Percentiles rank a stretch among this genome's conserved stretches.
phyloP scores from a whole-genome alignment of 441 rosid genomes.

The Corymbia citriodora region DNA sequence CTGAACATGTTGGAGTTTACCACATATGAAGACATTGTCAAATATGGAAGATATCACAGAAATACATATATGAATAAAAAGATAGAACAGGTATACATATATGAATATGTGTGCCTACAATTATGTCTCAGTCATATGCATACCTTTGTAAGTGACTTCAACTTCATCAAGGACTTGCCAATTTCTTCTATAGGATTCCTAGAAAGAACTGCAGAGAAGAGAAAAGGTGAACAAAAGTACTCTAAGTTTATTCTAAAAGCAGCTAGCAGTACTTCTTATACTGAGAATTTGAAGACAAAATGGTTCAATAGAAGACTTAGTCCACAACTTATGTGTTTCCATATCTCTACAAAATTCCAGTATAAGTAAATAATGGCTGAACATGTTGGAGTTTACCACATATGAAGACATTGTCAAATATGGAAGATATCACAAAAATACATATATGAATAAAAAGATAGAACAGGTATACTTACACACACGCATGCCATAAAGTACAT shows the following conservation, averaged over 20 bases:
- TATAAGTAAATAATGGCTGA: background rate
- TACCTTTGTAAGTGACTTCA: slow-evolving; percentile 73
- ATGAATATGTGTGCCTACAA: background rate
- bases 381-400: background rate
- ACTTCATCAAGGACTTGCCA: slow-evolving; percentile 54
- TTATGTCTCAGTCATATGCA: background rate
- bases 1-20: background rate
- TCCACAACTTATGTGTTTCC: background rate
- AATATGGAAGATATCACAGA: background rate
- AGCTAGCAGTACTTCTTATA: background rate
- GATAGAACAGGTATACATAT: too few relatives aligned
- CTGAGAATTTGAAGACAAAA: background rate
- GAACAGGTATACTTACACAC: background rate
- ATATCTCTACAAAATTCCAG: background rate
- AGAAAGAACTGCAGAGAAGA: slow-evolving; percentile 54
- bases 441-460: background rate
- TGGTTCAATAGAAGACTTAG: background rate
- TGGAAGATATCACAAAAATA: background rate
- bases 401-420: background rate
- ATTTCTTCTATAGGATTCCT: slow-evolving; percentile 75
- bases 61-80: background rate
- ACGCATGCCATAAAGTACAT: background rate
- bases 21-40: background rate
- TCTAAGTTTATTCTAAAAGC: background rate
- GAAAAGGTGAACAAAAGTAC: background rate